These are phyloP conservation scores for Pleurotus giganteus DNA, from an alignment of 768 basidiomycete genomes.

Conservation along the genomic window DNA sequence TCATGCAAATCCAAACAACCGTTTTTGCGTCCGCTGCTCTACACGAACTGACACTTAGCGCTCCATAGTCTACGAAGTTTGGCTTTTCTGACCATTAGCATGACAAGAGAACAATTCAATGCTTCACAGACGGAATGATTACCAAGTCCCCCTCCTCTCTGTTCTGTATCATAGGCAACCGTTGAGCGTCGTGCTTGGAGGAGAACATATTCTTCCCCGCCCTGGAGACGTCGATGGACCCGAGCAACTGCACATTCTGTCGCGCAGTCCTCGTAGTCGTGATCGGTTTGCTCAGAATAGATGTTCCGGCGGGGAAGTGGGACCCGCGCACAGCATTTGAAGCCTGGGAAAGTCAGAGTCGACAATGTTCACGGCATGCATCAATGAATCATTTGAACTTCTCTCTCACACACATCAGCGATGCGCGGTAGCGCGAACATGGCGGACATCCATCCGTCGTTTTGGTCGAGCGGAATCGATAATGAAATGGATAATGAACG, in stretches of 20 bases:
- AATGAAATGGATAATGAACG: neutral
- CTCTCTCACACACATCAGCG: no score
- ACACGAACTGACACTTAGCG: neutral
- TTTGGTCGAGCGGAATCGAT: no score
- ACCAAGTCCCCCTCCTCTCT: neutral
- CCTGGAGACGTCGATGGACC: neutral
- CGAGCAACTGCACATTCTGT: neutral
- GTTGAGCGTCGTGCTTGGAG: neutral
- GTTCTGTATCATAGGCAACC: neutral
- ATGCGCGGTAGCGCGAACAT: no score
- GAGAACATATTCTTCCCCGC: neutral
- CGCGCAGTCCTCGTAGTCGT: neutral
- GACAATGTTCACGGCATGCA: no score
- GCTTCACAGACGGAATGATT: slow-evolving; percentile 2
- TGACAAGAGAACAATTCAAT: neutral
- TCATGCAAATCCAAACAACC: no score
- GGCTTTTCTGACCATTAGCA: slow-evolving; percentile 2
- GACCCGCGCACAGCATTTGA: no score
- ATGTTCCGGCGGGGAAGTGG: no score
- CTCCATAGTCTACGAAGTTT: neutral
- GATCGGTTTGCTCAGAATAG: no score
- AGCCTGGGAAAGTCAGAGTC: no score
- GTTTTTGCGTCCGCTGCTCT: no score
- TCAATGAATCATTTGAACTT: no score
- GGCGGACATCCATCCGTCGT: no score